phyloP scores from a whole-genome alignment of 768 basidiomycete species.

The Mycena sanguinolenta region DNA sequence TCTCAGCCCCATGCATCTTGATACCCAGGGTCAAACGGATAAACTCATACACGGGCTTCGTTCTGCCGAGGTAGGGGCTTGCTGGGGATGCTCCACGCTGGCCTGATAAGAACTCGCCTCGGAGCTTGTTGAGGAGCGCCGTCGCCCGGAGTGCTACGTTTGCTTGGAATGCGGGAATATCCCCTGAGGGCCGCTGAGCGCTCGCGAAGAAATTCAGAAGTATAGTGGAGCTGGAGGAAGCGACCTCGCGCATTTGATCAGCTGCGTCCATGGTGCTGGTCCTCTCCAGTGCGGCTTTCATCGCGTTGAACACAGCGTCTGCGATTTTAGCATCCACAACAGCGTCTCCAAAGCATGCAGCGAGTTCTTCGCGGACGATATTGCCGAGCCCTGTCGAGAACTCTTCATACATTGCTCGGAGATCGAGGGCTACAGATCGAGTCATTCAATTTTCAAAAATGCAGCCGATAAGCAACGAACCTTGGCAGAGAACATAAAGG shows the following conservation, averaged over 20 bases:
- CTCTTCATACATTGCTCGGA: conserved; percentile 79
- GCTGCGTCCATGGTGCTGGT: conserved; percentile 78
- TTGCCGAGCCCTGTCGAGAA: conserved; percentile 61
- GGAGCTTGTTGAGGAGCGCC: conserved; percentile 61
- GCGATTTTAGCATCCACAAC: conserved; percentile 53
- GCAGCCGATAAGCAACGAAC: conserved; percentile 40
- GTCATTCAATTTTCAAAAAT: not conserved
- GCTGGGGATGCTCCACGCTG: conserved; percentile 76
- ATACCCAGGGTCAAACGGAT: conserved; percentile 75
- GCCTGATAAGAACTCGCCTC: conserved; percentile 72
- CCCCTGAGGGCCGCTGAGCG: conserved; percentile 45
- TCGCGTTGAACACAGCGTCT: conserved; percentile 52
- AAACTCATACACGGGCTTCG: conserved; percentile 77
- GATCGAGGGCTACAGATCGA: conserved; percentile 71
- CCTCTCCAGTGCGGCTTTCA: conserved; percentile 71
- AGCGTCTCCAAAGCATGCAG: conserved; percentile 55
- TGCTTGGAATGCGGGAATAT: conserved; percentile 68
- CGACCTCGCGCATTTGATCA: conserved; percentile 74
- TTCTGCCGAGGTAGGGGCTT: conserved; percentile 68
- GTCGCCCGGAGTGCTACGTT: conserved; percentile 63
- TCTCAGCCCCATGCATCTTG: conserved; percentile 83
- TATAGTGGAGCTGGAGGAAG: conserved; percentile 66
- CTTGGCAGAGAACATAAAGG: conserved; percentile 80
- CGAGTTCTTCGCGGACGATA: conserved; percentile 66
- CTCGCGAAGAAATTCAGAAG: conserved; percentile 58